A percentile compares a stretch with the other conserved stretches of the same genome.
These are phyloP conservation scores for Diaporthe sp. DNA, from an alignment of 2,329 filamentous ascomycete species.

Conservation along the genomic window DNA sequence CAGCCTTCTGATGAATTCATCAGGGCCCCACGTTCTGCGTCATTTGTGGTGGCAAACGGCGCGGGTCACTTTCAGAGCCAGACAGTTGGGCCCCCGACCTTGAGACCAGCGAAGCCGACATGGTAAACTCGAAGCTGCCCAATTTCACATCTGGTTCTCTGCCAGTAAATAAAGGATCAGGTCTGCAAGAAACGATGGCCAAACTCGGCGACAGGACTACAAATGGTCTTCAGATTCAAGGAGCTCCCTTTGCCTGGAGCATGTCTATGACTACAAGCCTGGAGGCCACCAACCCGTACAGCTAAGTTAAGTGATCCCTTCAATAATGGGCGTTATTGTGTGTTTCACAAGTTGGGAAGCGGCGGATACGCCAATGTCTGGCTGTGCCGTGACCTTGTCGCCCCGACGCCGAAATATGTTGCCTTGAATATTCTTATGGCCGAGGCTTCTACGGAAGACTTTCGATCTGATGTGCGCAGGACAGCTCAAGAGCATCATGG, in stretches of 20 bases:
- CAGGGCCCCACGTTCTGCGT: too few relatives aligned
- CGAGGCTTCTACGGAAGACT: background rate
- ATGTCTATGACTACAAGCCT: background rate
- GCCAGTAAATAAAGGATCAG: background rate
- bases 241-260: background rate
- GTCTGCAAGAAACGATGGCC: background rate
- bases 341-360: background rate
- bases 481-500: background rate
- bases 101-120: background rate
- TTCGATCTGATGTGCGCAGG: background rate
- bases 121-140: background rate
- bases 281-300: background rate
- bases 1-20: too few relatives aligned
- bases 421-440: background rate
- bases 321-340: background rate
- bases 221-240: background rate
- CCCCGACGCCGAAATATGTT: background rate
- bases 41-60: too few relatives aligned
- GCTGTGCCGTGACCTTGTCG: background rate
- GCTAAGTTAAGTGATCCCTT: background rate
- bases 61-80: too few relatives aligned
- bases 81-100: too few relatives aligned
- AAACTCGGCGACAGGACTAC: background rate
- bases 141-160: background rate
- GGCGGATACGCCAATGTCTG: background rate